Evolutionary conservation across 2,329 filamentous ascomycete species (phyloP), one percentile per base, ranked within the genome.

Genomic region (Nectriaceae sp.): DNA sequence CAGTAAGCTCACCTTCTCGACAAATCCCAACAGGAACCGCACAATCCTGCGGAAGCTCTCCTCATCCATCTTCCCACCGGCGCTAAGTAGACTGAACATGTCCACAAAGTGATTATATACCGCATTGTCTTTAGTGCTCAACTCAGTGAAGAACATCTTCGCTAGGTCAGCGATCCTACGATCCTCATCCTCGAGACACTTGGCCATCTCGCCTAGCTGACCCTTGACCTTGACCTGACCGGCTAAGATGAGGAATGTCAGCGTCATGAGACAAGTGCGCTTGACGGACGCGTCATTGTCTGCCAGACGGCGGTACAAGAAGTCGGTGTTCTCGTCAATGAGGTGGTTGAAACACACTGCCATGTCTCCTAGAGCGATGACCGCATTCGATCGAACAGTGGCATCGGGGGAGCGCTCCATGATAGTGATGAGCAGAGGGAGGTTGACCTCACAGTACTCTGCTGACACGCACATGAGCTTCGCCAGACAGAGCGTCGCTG

Each of bases 61-160:
- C 67, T 97, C 93, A 10, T 90, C 85, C 57, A 99, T 76, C 22
- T 78, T 82, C 44, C 82, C 82, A 60, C 95, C 93, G 0, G 91
- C 88, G 49, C 89, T 94, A 40, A 99, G 77, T 56, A 97, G 74
- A 65, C 89, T 93, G 71, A 99, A 99, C 90, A 99, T 97, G 67
- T 99, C 94, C 21, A 99, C 91, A 71, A 99, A 99, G 73, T 99
- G 93, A 68, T 99, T 99, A 71, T 99, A 99, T 3, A 99, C 90
- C 3, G 94, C 94, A 65, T 99, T 99, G 68, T 99, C 94, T 75
- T 99, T 99, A 59, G 91, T 96, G 53, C 92, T 91, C 46, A 99
- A 80, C 71, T 99, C 94, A 0, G 90, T 93, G 71, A 99, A 99
- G 82, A 99, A 99, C 93, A 97, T 97, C 50, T 90, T 82, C 13